A percentile compares a stretch with the other conserved stretches of the same genome.
phyloP scores from a whole-genome alignment of 495 filamentous ascomycete genomes.

The Penicillium angulare region DNA sequence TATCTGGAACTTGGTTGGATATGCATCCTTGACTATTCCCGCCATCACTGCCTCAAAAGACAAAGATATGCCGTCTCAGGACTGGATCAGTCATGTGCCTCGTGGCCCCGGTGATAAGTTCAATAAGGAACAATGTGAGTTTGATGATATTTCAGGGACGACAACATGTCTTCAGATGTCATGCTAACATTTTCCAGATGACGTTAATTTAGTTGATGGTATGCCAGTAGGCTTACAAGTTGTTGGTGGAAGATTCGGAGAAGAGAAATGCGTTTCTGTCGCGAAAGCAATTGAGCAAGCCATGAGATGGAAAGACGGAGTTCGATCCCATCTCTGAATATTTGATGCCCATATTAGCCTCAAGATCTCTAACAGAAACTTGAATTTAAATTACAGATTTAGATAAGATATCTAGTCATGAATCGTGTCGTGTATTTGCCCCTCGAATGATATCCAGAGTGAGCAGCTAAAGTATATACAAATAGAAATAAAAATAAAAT shows the following conservation, averaged over 20 bases:
- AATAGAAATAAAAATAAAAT: too few relatives aligned
- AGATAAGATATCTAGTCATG: background rate
- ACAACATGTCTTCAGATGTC: background rate
- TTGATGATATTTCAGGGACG: background rate
- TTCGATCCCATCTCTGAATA: too few relatives aligned
- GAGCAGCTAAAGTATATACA: too few relatives aligned
- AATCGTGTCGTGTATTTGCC: background rate
- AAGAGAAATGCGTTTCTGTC: constrained; percentile 48
- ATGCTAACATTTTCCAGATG: constrained; percentile 26
- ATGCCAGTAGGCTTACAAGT: constrained; percentile 57
- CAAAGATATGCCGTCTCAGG: constrained; percentile 26
- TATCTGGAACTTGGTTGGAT: constrained; percentile 69
- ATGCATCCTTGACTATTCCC: constrained; percentile 58
- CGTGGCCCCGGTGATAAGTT: constrained; percentile 46
- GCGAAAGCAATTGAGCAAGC: constrained; percentile 37
- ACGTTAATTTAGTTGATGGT: constrained; percentile 44
- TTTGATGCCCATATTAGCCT: too few relatives aligned
- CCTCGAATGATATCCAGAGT: too few relatives aligned
- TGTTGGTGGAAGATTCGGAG: constrained; percentile 47
- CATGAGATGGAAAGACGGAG: constrained; percentile 12
- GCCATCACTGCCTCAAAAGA: constrained; percentile 36
- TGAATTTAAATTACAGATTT: background rate
- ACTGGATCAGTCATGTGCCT: constrained; percentile 32
- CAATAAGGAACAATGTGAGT: constrained; percentile 43
- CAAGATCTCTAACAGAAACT: too few relatives aligned